Evolutionary conservation across 1,284 basidiomycete genomes (phyloP).

Genomic region (Cronartium quercuum): DNA sequence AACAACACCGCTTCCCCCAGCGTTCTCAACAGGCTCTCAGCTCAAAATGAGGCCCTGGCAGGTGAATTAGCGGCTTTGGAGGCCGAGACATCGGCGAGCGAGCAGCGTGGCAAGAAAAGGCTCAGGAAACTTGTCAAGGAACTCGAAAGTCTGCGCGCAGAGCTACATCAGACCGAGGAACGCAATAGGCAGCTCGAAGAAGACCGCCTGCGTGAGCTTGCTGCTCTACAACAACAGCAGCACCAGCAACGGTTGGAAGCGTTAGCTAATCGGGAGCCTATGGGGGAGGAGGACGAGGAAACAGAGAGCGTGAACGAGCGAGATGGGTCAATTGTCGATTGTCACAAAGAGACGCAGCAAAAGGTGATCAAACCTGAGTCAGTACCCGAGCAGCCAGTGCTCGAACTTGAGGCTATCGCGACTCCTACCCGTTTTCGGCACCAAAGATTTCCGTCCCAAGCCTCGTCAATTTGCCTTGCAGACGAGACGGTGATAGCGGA

Average conservation of each 20-base stretch:
- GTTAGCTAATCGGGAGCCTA: background rate
- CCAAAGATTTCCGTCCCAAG: background rate
- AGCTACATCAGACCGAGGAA: constrained; percentile 61
- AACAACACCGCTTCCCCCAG: constrained; percentile 51
- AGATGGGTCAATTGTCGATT: too few species aligned
- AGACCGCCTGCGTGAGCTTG: constrained; percentile 50
- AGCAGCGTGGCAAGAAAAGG: constrained; percentile 62
- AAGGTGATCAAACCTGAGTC: background rate
- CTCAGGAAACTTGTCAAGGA: constrained; percentile 69
- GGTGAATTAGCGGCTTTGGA: constrained; percentile 67
- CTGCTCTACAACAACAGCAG: background rate
- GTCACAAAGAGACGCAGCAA: background rate
- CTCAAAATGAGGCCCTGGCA: constrained; percentile 72
- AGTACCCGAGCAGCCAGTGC: background rate
- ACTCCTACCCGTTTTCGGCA: background rate
- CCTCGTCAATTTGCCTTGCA: constrained; percentile 2
- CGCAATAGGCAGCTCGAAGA: constrained; percentile 64
- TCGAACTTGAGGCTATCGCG: background rate
- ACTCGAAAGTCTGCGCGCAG: constrained; percentile 61
- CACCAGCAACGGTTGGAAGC: background rate
- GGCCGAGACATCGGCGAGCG: constrained; percentile 60
- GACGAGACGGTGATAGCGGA: background rate
- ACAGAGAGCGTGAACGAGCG: too few species aligned
- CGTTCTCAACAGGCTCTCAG: constrained; percentile 64
- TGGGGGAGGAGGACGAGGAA: background rate